Base-by-base conservation (phyloP, 768 basidiomycete species). In the Multifurca ochricompacta region DNA sequence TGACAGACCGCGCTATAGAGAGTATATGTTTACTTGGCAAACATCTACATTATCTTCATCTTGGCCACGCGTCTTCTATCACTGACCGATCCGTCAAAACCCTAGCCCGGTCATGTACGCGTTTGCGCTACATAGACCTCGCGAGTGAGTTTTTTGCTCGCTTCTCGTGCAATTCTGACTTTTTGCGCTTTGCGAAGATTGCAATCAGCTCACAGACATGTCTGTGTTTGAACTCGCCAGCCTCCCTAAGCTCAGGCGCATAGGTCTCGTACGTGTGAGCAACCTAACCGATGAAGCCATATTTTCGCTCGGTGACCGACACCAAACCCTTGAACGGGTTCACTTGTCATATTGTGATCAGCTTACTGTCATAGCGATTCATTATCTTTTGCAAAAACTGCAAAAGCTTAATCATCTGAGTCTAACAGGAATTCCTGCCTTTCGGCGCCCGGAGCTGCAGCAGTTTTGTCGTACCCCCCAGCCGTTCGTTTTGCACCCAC, bases 281-380 rank as follows among this genome's bases (percentile, higher is more conserved):
- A 91, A 93, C 62, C 73, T 99, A 52, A 99, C 96, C 10, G 96
- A 99, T 66, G 83, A 95, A 63, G 91, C 91, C 2, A 83, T 98
- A 30, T 88, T 87, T 66, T 78, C 93, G 1, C 79, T 99, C 9
- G 90, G 83, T 8, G 87, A 91, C 58, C 81, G 91, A 14, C 83
- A 90, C 63, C 80, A 82, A 27, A 86, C 91, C 8, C 77, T 98
- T 21, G 96, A 99, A 67, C 85, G 96, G 36, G 91, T 99, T 19
- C 96, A 99, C 70, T 74, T 99, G 45, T 96, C 92, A 2, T 97
- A 98, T 66, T 99, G 96, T 68, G 91, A 96, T 67, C 89, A 94
- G 64, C 87, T 99, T 52, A 83, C 88, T 6, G 89, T 97, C 62
- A 79, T 85, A 73, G 93, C 93, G 16, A 81, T 98, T 45, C 87